Conservation (phyloP, 371 early-diverging fungal species). For the Smittium mucronatum region DNA sequence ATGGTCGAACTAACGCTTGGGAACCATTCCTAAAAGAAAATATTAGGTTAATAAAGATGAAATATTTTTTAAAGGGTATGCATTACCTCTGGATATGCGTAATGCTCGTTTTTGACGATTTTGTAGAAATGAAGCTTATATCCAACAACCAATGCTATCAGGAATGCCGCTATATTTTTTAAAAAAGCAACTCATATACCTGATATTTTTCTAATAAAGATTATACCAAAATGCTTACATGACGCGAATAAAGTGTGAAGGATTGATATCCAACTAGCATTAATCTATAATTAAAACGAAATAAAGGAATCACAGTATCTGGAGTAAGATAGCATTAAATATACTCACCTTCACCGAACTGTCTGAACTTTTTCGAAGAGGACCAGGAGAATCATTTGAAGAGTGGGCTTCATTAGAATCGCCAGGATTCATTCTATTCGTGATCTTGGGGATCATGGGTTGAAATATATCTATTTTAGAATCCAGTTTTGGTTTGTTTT, state of each 20-base stretch:
- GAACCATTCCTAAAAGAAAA: constrained; percentile 47
- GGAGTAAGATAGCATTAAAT: neutral
- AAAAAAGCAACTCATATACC: neutral
- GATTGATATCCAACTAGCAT: constrained; percentile 45
- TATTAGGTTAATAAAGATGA: neutral
- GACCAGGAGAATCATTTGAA: neutral
- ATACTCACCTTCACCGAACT: neutral
- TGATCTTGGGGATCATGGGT: neutral
- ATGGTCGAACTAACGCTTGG: constrained; percentile 72
- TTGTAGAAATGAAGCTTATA: constrained; percentile 62
- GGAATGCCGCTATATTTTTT: constrained; percentile 42
- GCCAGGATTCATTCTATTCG: neutral
- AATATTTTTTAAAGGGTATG: neutral
- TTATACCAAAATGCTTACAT: constrained; percentile 27
- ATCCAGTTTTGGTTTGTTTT: neutral
- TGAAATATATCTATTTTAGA: neutral
- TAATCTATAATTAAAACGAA: constrained; percentile 31
- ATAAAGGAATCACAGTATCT: neutral
- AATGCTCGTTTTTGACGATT: constrained; percentile 64
- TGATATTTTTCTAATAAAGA: neutral
- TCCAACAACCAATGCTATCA: constrained; percentile 48
- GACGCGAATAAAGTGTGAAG: constrained; percentile 50
- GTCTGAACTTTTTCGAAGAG: neutral
- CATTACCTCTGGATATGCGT: constrained; percentile 53
- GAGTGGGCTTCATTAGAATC: neutral